A percentile compares a stretch with the other conserved stretches of the same genome.
These are phyloP conservation scores for Neltuma alba DNA, from an alignment of 306 rosid genomes.

Conservation along the genomic window DNA sequence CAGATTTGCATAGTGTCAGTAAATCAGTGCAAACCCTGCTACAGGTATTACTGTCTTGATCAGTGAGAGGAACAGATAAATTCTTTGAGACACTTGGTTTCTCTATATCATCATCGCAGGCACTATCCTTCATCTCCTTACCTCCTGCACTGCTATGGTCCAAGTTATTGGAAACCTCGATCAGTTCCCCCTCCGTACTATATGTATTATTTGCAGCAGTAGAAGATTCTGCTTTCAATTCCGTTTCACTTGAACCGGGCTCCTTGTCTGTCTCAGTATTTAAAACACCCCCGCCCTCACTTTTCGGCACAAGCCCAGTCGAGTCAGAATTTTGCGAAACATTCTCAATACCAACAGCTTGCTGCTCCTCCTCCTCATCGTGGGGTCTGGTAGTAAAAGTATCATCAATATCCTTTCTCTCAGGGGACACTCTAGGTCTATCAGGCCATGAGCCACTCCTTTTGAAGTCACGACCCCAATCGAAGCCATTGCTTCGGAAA, in stretches of 20 bases:
- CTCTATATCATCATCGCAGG: slow-evolving; percentile 46
- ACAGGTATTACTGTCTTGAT: slow-evolving; percentile 45
- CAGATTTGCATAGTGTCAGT: slow-evolving; percentile 63
- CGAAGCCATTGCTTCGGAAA: slow-evolving; percentile 57
- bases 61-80: slow-evolving; percentile 42
- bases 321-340: slow-evolving; percentile 38
- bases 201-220: slow-evolving; percentile 41
- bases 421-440: slow-evolving; percentile 50
- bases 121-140: slow-evolving; percentile 48
- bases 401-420: slow-evolving; percentile 49
- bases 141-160: slow-evolving; percentile 41
- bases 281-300: slow-evolving; percentile 50
- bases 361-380: slow-evolving; percentile 44
- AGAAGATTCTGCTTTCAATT: slow-evolving; percentile 47
- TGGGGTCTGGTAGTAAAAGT: slow-evolving; percentile 47
- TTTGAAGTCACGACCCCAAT: slow-evolving; percentile 67
- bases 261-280: slow-evolving; percentile 44
- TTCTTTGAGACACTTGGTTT: slow-evolving; percentile 49
- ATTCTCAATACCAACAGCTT: slow-evolving; percentile 35
- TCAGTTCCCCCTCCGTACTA: slow-evolving; percentile 39
- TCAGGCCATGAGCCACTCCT: slow-evolving; percentile 71
- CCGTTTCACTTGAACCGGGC: slow-evolving; percentile 46
- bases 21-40: slow-evolving; percentile 55
- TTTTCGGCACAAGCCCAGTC: slow-evolving; percentile 39
- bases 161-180: slow-evolving; percentile 40